These are phyloP conservation scores for Phytophthora lateralis DNA, from an alignment of 352 stramenopile genomes.

Conservation along the genomic window DNA sequence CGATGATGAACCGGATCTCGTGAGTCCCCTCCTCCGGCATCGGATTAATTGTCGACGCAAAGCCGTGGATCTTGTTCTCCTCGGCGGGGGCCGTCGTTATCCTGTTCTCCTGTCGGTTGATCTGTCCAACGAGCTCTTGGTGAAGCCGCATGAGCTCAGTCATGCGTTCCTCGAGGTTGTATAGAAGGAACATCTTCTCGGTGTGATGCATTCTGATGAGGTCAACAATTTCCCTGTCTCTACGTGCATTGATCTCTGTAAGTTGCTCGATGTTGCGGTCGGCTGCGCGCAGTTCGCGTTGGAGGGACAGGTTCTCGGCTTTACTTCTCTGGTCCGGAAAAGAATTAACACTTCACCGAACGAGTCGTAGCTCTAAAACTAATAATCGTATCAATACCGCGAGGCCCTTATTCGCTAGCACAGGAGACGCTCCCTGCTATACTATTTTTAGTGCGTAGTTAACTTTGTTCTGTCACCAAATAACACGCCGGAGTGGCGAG, in stretches of 20 bases:
- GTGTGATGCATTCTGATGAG: conserved; percentile 9
- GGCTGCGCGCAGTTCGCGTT: conserved; percentile 2
- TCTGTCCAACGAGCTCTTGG: neutral
- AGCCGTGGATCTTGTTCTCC: conserved; percentile 7
- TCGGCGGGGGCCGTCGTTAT: conserved; percentile 6
- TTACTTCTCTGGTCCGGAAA: no score
- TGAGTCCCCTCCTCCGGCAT: neutral
- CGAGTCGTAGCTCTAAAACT: no score
- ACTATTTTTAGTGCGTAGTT: no score
- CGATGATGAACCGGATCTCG: conserved; percentile 14
- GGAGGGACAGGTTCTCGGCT: conserved; percentile 5
- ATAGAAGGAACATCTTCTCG: conserved; percentile 10
- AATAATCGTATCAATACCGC: no score
- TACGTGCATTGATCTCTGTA: conserved; percentile 9
- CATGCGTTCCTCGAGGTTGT: conserved; percentile 2
- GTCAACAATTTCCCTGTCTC: conserved; percentile 1
- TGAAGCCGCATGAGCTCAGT: conserved; percentile 8
- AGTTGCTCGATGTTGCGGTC: conserved; percentile 8
- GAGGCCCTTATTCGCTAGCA: no score
- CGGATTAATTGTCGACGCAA: conserved; percentile 10
- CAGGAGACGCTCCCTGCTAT: no score
- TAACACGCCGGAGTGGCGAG: no score
- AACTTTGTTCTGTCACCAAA: no score
- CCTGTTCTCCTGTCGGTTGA: conserved; percentile 11
- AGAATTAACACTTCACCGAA: no score